These are phyloP conservation scores for Spongospora subterranea DNA, from an alignment of 208 protist genomes.

Conservation along the genomic window DNA sequence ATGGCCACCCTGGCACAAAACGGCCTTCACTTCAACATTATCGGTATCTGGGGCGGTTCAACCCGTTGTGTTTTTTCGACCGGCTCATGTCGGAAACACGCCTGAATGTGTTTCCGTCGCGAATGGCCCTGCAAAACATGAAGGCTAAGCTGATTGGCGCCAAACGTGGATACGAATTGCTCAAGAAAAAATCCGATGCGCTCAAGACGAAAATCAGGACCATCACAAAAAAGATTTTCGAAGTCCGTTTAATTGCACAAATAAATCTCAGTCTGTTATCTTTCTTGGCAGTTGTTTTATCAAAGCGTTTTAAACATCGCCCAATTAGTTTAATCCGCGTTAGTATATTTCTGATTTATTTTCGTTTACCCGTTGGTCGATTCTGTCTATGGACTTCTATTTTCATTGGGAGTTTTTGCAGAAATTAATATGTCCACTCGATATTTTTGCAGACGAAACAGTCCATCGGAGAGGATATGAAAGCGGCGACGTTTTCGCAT, in stretches of 20 bases:
- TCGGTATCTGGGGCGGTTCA: too few species aligned
- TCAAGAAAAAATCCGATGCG: conserved; percentile 99
- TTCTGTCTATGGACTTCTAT: conserved; percentile 31
- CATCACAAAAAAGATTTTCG: conserved; percentile 88
- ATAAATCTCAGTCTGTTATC: not conserved
- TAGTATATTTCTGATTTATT: not conserved
- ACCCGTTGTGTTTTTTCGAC: too few species aligned
- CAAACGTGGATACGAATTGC: conserved; percentile 95
- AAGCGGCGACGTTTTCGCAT: conserved; percentile 58
- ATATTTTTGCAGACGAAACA: conserved; percentile 68
- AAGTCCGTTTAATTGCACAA: conserved; percentile 34
- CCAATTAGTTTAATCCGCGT: conserved; percentile 2
- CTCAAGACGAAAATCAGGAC: conserved; percentile 92
- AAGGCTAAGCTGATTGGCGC: conserved; percentile 81
- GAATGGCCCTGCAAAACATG: conserved; percentile 68
- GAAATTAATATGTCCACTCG: not conserved
- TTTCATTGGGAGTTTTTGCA: too few species aligned
- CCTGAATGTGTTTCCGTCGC: conserved; percentile 58
- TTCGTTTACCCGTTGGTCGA: not conserved
- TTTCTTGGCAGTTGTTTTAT: too few species aligned
- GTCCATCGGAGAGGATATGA: conserved; percentile 62
- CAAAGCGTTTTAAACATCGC: not conserved
- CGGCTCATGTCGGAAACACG: conserved; percentile 45
- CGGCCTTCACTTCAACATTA: too few species aligned
- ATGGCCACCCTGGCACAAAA: too few species aligned